These are phyloP conservation scores for Rhodamnia argentea DNA, from an alignment of 345 rosid species.

Conservation along the genomic window DNA sequence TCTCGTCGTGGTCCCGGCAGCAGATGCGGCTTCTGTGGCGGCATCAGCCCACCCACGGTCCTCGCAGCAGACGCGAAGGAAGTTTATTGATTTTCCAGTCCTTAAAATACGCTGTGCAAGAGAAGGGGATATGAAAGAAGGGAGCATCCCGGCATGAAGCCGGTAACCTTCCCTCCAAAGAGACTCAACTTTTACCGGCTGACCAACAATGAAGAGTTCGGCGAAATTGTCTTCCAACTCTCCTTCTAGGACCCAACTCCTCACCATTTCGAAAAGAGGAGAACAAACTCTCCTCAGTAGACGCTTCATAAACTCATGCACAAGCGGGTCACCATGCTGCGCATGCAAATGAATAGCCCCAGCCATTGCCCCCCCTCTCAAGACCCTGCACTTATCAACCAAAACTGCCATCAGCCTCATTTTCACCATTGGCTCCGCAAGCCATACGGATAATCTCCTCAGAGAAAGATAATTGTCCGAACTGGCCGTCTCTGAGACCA, in stretches of 20 bases:
- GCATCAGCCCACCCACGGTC: constrained; percentile 97
- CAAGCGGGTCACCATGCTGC: constrained; percentile 89
- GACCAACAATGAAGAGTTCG: constrained; percentile 83
- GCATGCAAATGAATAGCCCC: constrained; percentile 97
- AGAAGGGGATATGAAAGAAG: constrained; percentile 81
- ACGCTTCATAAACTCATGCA: constrained; percentile 76
- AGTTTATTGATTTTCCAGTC: constrained; percentile 95
- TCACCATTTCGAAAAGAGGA: constrained; percentile 96
- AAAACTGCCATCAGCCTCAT: constrained; percentile 98
- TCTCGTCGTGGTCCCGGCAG: constrained; percentile 86
- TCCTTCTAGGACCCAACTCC: constrained; percentile 99
- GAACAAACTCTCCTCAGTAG: constrained; percentile 82
- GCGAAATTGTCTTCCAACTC: constrained; percentile 91
- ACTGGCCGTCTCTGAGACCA: constrained; percentile 58
- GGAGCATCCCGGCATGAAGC: constrained; percentile 82
- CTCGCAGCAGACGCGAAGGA: constrained; percentile 91
- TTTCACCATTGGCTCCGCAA: constrained; percentile 87
- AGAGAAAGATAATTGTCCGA: constrained; percentile 67
- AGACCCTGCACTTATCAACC: constrained; percentile 83
- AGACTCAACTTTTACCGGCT: constrained; percentile 85
- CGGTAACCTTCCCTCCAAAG: constrained; percentile 99
- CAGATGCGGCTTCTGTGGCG: constrained; percentile 82
- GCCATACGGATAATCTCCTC: constrained; percentile 90
- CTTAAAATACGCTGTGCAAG: constrained; percentile 88
- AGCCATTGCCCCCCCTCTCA: constrained; percentile 97